These are phyloP conservation scores for Mycosarcoma maydis DNA, from an alignment of 1,284 basidiomycete genomes.

Conservation along the genomic window DNA sequence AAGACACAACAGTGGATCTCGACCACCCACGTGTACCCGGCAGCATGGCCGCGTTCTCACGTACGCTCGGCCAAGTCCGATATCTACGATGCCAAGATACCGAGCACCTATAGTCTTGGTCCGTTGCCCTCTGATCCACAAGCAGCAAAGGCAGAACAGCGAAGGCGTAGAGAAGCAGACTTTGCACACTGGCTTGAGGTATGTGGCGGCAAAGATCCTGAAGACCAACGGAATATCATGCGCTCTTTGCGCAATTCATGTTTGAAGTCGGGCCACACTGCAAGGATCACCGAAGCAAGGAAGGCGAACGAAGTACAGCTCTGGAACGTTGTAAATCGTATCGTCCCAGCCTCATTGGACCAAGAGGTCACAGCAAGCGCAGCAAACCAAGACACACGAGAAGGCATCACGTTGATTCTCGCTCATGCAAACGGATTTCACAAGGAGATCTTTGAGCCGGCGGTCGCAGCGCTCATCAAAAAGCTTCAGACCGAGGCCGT, in stretches of 20 bases:
- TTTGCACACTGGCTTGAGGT: constrained; percentile 26
- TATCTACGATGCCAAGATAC: constrained; percentile 33
- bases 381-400: constrained; percentile 3
- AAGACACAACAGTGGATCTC: constrained; percentile 67
- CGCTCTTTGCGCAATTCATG: constrained; percentile 15
- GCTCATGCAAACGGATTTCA: constrained; percentile 83
- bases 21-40: constrained; percentile 79
- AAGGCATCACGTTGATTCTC: constrained; percentile 74
- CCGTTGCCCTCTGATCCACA: constrained; percentile 28
- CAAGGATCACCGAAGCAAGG: constrained; percentile 27
- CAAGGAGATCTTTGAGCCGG: constrained; percentile 82
- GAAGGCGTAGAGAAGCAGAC: constrained; percentile 35
- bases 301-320: constrained; percentile 40
- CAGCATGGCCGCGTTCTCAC: constrained; percentile 74
- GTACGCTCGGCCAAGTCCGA: constrained; percentile 37
- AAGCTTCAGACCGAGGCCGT: constrained; percentile 29
- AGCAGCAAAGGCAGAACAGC: constrained; percentile 41
- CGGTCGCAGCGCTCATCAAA: constrained; percentile 70
- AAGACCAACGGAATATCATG: constrained; percentile 19
- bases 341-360: constrained; percentile 26
- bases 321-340: constrained; percentile 37
- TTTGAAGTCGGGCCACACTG: constrained; percentile 12
- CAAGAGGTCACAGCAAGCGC: constrained; percentile 8
- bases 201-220: constrained; percentile 16
- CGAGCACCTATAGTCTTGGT: constrained; percentile 15